phyloP scores from a whole-genome alignment of 2,329 filamentous ascomycete species.

The Chrysoporthe deuterocubensis region DNA sequence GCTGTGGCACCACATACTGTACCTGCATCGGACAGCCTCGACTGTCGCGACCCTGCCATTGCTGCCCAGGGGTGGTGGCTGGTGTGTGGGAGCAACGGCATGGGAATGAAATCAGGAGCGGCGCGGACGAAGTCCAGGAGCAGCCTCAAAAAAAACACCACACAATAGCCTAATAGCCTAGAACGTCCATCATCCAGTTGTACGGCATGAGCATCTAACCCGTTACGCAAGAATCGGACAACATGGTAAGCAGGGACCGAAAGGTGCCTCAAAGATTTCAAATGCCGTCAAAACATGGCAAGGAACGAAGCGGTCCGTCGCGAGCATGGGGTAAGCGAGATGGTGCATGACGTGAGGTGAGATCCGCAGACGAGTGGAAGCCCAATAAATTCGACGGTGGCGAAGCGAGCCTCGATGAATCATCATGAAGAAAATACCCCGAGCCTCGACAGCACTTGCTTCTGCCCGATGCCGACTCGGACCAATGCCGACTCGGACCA shows the following conservation, averaged over 20 bases:
- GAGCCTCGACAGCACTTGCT: background rate
- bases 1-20: constrained; percentile 17
- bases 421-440: background rate
- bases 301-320: constrained; percentile 6
- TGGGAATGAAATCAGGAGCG: constrained; percentile 5
- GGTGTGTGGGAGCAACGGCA: constrained; percentile 4
- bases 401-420: background rate
- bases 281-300: constrained; percentile 3
- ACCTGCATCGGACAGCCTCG: background rate
- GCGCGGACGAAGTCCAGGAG: constrained; percentile 4
- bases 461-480: background rate
- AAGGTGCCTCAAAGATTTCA: constrained; percentile 1
- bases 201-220: constrained; percentile 19
- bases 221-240: background rate
- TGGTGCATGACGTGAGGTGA: constrained; percentile 1
- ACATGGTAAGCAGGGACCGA: background rate
- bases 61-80: constrained; percentile 6
- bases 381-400: background rate
- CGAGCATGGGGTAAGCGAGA: background rate
- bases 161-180: constrained; percentile 2
- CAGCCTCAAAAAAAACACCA: background rate
- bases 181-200: constrained; percentile 13
- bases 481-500: constrained; percentile 14
- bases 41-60: constrained; percentile 11
- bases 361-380: constrained; percentile 23